Evolutionary conservation across 2,329 filamentous ascomycete species (phyloP), one percentile per base, ranked within the genome.

Genomic region (Cytospora paraplurivora): DNA sequence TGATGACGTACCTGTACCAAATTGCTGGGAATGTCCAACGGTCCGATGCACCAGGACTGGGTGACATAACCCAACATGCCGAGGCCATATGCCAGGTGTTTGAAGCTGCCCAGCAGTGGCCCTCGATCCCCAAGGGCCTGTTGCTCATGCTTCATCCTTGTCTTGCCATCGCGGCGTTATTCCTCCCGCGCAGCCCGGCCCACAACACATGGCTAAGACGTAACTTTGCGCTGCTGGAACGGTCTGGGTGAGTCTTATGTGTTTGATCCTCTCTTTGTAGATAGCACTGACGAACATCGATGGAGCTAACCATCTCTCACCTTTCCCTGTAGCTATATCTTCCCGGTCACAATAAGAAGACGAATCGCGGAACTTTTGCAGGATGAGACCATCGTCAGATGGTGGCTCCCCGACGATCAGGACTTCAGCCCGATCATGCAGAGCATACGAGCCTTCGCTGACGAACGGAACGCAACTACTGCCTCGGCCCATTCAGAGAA

Each of bases 401-500:
- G 93, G 92, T 99, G 95, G 95, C 83, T 97, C 3, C 91, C 93
- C 2, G 85, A 95, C 73, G 86, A 92, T 67, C 90, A 94, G 77
- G 87, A 85, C 1, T 90, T 90, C 70, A 88, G 85, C 12, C 84
- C 85, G 0, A 85, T 96, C 50, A 82, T 97, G 60, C 88, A 88
- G 58, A 89, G 85, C 60, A 88, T 97, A 66, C 89, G 93, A 21
- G 84, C 86, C 50, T 93, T 97, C 76, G 91, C 93, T 34, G 88
- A 91, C 69, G 91, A 95, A 68, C 85, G 92, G 55, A 90, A 86
- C 65, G 79, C 84, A 8, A 85, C 80, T 21, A 85, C 84, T 0
- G 79, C 81, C n/a, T 81, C 82, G 19, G 76, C 81, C 2, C 82
- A 85, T 65, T 79, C 81, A 7, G 87, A 91, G 71, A 89, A 88